Conservation (phyloP, 2,329 filamentous ascomycete genomes). For the Macrophomina phaseolina region DNA sequence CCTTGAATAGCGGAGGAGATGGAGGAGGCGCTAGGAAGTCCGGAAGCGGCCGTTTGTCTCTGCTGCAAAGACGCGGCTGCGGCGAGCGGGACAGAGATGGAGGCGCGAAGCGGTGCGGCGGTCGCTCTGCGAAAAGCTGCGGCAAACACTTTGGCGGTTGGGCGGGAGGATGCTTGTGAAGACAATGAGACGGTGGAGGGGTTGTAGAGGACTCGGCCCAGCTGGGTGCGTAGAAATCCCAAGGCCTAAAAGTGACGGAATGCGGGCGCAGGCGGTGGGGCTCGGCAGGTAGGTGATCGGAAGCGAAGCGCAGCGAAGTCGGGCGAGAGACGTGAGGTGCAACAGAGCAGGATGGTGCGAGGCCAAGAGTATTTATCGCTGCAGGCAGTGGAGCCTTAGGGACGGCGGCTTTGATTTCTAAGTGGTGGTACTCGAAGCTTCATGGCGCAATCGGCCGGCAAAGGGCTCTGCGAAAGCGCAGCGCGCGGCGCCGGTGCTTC, state of each 20-base stretch:
- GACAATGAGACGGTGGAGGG: background rate
- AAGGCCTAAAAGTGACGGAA: slow-evolving; percentile 19
- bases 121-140: slow-evolving; percentile 73
- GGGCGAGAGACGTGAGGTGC: slow-evolving; percentile 1
- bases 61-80: slow-evolving; percentile 72
- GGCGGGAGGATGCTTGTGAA: background rate
- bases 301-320: slow-evolving; percentile 12
- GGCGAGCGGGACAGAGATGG: slow-evolving; percentile 73
- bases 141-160: slow-evolving; percentile 88
- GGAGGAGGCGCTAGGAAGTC: slow-evolving; percentile 41
- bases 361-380: slow-evolving; percentile 22
- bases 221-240: slow-evolving; percentile 18
- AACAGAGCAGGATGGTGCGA: background rate
- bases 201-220: background rate
- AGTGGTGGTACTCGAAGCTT: slow-evolving; percentile 27
- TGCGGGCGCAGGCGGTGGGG: slow-evolving; percentile 17
- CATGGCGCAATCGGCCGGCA: slow-evolving; percentile 28
- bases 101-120: slow-evolving; percentile 69
- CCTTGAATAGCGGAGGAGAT: slow-evolving; percentile 34
- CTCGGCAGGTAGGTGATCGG: background rate
- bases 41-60: slow-evolving; percentile 54
- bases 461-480: slow-evolving; percentile 12
- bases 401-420: slow-evolving; percentile 25
- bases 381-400: slow-evolving; percentile 8
- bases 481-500: slow-evolving; percentile 11